These are phyloP conservation scores for Tetramitus jugosus DNA, from an alignment of 208 protist species.

Conservation along the genomic window DNA sequence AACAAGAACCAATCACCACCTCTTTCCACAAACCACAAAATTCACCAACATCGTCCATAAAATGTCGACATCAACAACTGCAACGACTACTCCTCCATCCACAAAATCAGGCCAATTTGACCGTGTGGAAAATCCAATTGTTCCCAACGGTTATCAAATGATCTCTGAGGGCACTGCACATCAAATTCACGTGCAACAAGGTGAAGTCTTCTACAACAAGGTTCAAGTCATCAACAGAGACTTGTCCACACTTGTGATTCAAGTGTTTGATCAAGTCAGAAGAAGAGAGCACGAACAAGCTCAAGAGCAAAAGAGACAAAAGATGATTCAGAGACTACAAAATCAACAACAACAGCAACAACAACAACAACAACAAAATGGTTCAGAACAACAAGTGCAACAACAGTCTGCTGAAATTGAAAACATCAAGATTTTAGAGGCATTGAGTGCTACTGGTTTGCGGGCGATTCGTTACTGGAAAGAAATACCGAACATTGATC, in stretches of 20 bases:
- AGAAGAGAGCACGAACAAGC: slow-evolving; percentile 47
- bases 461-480: slow-evolving; percentile 93
- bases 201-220: slow-evolving; percentile 91
- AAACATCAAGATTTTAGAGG: slow-evolving; percentile 90
- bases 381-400: not conserved
- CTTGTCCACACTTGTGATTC: slow-evolving; percentile 83
- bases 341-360: slow-evolving; percentile 20
- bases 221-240: slow-evolving; percentile 96
- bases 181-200: not conserved
- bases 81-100: too few species aligned
- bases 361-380: slow-evolving; percentile 5
- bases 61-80: too few species aligned
- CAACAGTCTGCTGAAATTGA: not conserved
- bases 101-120: too few species aligned
- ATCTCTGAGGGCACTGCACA: not conserved
- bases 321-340: not conserved
- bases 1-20: too few species aligned
- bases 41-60: too few species aligned
- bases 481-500: slow-evolving; percentile 83
- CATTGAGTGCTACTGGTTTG: slow-evolving; percentile 91
- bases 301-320: slow-evolving; percentile 51
- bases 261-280: slow-evolving; percentile 57
- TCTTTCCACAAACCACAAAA: too few species aligned
- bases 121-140: not conserved
- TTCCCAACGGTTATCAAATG: not conserved